Conservation (phyloP, 129 eudicot species). For the Scalesia atractyloides region DNA sequence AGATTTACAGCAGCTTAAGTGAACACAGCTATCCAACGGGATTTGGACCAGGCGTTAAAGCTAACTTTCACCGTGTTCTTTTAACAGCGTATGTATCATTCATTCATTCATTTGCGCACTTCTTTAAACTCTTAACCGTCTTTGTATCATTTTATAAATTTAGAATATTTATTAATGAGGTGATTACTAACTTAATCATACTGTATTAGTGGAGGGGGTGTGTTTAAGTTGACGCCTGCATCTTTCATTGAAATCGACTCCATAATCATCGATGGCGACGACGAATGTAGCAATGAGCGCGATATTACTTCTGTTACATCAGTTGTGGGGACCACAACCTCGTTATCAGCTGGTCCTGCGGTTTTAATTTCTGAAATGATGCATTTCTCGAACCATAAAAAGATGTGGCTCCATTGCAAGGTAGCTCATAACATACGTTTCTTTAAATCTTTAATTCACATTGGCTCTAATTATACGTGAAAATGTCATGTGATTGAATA, state of each 20-base stretch:
- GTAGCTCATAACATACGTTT: constrained; percentile 31
- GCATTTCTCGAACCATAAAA: constrained; percentile 31
- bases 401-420: constrained; percentile 61
- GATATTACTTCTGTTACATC: constrained; percentile 26
- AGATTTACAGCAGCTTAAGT: constrained; percentile 49
- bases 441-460: background rate
- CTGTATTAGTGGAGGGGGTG: constrained; percentile 48
- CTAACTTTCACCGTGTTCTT: constrained; percentile 71
- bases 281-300: constrained; percentile 21
- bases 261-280: constrained; percentile 24
- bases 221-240: constrained; percentile 62
- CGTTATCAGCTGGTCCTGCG: constrained; percentile 31
- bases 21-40: constrained; percentile 63
- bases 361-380: constrained; percentile 50
- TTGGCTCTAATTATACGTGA: background rate
- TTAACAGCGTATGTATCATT: constrained; percentile 49
- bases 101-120: constrained; percentile 9
- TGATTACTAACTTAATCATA: background rate
- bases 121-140: background rate
- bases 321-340: constrained; percentile 24
- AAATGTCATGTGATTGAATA: background rate
- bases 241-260: constrained; percentile 68
- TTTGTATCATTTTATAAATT: constrained; percentile 12
- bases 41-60: constrained; percentile 67
- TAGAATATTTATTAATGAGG: background rate